Conservation (phyloP, 495 filamentous ascomycete species). For the Aspergillus haitiensis region DNA sequence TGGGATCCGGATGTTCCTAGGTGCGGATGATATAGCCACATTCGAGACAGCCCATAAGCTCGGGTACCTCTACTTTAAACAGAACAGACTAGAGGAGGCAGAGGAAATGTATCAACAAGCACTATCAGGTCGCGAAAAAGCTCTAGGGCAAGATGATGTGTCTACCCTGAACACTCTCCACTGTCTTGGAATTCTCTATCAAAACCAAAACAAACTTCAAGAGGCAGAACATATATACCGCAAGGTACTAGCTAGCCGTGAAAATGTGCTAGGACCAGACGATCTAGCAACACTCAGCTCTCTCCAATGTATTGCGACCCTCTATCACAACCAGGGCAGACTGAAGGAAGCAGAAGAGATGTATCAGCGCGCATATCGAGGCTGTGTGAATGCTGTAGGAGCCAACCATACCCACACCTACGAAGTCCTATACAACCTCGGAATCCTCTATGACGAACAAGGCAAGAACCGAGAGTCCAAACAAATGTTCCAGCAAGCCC, state of each 20-base stretch:
- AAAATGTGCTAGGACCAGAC: too few relatives aligned
- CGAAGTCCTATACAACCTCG: too few relatives aligned
- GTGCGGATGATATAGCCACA: not conserved
- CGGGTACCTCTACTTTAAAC: not conserved
- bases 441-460: too few relatives aligned
- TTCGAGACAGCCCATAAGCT: not conserved
- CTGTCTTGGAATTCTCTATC: not conserved
- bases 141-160: not conserved
- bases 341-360: not conserved
- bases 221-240: too few relatives aligned
- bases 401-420: too few relatives aligned
- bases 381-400: too few relatives aligned
- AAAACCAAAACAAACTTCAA: not conserved
- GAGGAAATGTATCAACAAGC: not conserved
- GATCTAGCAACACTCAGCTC: too few relatives aligned
- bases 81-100: not conserved
- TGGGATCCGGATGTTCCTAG: not conserved
- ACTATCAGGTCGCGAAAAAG: not conserved
- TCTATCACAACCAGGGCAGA: not conserved
- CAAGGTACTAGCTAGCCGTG: too few relatives aligned
- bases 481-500: too few relatives aligned
- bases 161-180: not conserved
- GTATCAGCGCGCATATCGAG: not conserved
- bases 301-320: not conserved
- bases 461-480: too few relatives aligned